Evolutionary conservation across 164 flowering plant genomes (phyloP).

Genomic region (Nymphaea thermarum): DNA sequence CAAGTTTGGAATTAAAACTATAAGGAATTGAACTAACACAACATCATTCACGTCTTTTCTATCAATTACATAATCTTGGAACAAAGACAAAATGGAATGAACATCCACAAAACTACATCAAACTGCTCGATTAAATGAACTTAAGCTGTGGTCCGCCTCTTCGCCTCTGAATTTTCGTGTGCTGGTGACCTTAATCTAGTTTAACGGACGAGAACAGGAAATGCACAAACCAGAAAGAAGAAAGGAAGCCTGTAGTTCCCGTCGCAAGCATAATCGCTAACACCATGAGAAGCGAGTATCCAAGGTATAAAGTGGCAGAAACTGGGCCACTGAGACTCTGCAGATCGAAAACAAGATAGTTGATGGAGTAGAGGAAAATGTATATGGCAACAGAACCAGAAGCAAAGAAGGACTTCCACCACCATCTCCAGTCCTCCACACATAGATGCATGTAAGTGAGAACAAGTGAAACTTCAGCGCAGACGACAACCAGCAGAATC

Average conservation of each 20-base stretch:
- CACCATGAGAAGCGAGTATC: slow-evolving; percentile 76
- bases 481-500: slow-evolving; percentile 72
- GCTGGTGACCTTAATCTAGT: slow-evolving; percentile 34
- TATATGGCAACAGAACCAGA: slow-evolving; percentile 82
- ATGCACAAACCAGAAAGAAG: slow-evolving; percentile 86
- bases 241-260: slow-evolving; percentile 75
- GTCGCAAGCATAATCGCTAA: slow-evolving; percentile 73
- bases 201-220: slow-evolving; percentile 80
- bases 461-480: slow-evolving; percentile 82
- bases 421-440: slow-evolving; percentile 87
- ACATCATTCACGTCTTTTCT: too few species aligned
- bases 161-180: not conserved
- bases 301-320: slow-evolving; percentile 70
- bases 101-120: not conserved
- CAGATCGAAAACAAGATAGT: slow-evolving; percentile 72
- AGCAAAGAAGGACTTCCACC: slow-evolving; percentile 97
- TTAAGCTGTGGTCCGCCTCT: not conserved
- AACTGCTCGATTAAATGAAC: not conserved
- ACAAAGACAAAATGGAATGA: too few species aligned
- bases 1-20: too few species aligned
- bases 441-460: slow-evolving; percentile 88
- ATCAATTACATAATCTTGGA: too few species aligned
- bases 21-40: too few species aligned
- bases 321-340: slow-evolving; percentile 76
- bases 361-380: slow-evolving; percentile 73